A percentile compares a stretch with the other conserved stretches of the same genome.
Conservation (phyloP, 2,329 filamentous ascomycete species). For the Xylariomycetidae sp. region DNA sequence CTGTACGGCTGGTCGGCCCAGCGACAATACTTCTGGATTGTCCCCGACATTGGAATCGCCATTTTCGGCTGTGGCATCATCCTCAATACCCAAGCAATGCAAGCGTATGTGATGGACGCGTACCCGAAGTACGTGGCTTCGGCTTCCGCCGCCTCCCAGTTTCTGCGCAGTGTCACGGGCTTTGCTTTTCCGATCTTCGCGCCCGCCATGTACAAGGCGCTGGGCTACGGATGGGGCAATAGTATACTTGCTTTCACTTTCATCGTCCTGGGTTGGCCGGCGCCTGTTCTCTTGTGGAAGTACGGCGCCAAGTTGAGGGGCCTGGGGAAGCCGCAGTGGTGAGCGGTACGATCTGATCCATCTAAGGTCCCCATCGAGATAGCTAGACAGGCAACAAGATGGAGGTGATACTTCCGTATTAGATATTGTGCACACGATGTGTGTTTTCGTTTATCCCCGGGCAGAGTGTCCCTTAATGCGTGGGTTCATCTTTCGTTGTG, state of each 20-base stretch:
- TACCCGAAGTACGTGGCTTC: conserved; percentile 28
- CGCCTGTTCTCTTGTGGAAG: conserved; percentile 18
- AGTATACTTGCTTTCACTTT: conserved; percentile 35
- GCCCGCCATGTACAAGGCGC: conserved; percentile 27
- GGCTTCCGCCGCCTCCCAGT: conserved; percentile 44
- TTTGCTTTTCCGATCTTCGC: conserved; percentile 53
- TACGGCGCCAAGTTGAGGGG: conserved; percentile 17
- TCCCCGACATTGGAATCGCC: conserved; percentile 50
- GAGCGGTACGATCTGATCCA: background rate
- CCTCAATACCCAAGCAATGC: conserved; percentile 44
- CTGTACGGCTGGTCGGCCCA: conserved; percentile 54
- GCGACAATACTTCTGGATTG: conserved; percentile 45
- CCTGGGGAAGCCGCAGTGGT: conserved; percentile 4
- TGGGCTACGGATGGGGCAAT: conserved; percentile 41
- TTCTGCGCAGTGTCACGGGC: conserved; percentile 46
- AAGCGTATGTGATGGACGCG: conserved; percentile 52
- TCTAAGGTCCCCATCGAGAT: no score
- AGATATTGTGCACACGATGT: no score
- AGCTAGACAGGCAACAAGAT: no score
- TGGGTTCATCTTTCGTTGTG: no score
- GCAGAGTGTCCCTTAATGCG: no score
- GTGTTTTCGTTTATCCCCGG: no score
- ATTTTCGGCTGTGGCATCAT: conserved; percentile 50
- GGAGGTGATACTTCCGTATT: no score
- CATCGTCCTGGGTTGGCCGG: conserved; percentile 12